phyloP scores from a whole-genome alignment of 805 yeast genomes.

The Wickerhamomyces ciferrii region DNA sequence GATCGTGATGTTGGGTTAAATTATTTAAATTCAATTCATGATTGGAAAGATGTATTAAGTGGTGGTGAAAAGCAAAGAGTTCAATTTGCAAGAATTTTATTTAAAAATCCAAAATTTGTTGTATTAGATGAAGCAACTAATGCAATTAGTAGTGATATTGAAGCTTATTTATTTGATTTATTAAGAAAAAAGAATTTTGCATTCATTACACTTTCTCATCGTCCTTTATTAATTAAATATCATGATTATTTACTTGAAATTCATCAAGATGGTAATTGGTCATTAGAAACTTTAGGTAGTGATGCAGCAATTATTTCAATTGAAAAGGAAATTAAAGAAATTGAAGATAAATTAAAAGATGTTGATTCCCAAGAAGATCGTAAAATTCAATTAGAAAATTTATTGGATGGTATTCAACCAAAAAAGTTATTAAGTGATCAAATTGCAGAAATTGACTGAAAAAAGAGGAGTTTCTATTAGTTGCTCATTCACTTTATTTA shows the following conservation, averaged over 20 bases:
- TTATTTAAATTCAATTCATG: slow-evolving; percentile 41
- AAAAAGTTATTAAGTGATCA: background rate
- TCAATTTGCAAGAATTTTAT: slow-evolving; percentile 80
- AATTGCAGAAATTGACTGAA: background rate
- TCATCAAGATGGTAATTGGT: slow-evolving; percentile 52
- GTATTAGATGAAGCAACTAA: slow-evolving; percentile 92
- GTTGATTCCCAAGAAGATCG: slow-evolving; percentile 58
- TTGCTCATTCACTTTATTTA: background rate
- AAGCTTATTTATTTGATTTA: slow-evolving; percentile 76
- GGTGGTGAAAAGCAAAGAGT: slow-evolving; percentile 96
- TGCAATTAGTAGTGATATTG: slow-evolving; percentile 87
- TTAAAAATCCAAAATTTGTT: slow-evolving; percentile 75
- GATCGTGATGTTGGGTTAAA: slow-evolving; percentile 54
- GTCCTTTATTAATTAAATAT: slow-evolving; percentile 79
- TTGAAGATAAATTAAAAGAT: slow-evolving; percentile 54
- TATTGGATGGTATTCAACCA: slow-evolving; percentile 19
- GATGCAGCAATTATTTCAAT: slow-evolving; percentile 61
- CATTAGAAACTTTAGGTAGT: slow-evolving; percentile 58
- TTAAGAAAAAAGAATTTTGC: slow-evolving; percentile 68
- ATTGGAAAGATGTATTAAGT: slow-evolving; percentile 87
- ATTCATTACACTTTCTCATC: slow-evolving; percentile 75
- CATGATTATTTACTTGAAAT: slow-evolving; percentile 75
- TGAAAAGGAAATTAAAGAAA: slow-evolving; percentile 69
- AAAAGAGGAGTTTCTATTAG: too few relatives aligned
- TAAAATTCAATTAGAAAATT: slow-evolving; percentile 47